Evolutionary conservation across 768 basidiomycete species (phyloP).

Genomic region (Lentinula sp.): DNA sequence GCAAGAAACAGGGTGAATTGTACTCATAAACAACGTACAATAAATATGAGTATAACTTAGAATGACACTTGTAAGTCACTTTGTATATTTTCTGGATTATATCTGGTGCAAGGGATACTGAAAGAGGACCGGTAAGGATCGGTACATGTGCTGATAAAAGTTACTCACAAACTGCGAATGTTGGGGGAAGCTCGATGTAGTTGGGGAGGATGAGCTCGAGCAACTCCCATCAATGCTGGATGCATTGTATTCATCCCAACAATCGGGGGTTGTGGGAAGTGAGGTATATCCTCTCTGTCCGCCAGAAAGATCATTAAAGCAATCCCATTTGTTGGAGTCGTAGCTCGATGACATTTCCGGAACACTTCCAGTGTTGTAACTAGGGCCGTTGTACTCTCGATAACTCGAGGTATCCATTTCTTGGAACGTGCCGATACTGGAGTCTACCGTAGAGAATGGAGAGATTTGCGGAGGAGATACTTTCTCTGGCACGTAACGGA

Average conservation of each 20-base stretch:
- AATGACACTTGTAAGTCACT: not conserved
- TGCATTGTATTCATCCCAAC: not conserved
- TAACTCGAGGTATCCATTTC: not conserved
- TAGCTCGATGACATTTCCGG: not conserved
- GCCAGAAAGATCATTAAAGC: not conserved
- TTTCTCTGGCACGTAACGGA: conserved; percentile 30
- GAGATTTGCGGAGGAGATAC: conserved; percentile 1
- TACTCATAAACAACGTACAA: not conserved
- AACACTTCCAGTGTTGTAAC: not conserved
- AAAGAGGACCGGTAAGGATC: not conserved
- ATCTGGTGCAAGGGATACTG: not conserved
- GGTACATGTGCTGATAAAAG: not conserved
- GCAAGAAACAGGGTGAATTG: not conserved
- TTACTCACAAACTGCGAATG: not conserved
- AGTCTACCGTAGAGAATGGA: conserved; percentile 33
- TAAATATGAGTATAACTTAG: not conserved
- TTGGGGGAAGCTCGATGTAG: not conserved
- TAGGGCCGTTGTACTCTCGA: not conserved
- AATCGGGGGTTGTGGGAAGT: not conserved
- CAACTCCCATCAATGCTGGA: not conserved
- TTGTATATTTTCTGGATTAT: not conserved
- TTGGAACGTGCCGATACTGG: conserved; percentile 25
- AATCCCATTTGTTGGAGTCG: not conserved
- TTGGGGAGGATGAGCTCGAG: not conserved
- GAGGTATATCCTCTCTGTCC: not conserved